Percentiles rank a stretch among this genome's conserved stretches.
These are phyloP conservation scores for Debaryomycetaceae sp. DNA, from an alignment of 1,139 yeast species.

Conservation along the genomic window DNA sequence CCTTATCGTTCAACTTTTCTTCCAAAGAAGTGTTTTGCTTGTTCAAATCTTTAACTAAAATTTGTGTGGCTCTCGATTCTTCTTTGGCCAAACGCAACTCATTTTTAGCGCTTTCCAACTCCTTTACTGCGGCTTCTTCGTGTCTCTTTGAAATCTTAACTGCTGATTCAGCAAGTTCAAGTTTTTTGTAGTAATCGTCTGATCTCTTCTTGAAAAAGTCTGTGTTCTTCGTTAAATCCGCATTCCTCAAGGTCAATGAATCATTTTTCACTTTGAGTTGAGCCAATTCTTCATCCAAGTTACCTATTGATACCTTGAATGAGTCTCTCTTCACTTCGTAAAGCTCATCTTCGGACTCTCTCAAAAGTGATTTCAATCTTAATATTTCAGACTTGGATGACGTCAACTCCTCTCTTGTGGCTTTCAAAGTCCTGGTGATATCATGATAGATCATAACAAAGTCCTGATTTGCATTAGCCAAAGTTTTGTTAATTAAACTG, in stretches of 20 bases:
- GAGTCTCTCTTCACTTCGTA: conserved; percentile 36
- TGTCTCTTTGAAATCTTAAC: conserved; percentile 60
- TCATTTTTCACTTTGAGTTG: conserved; percentile 50
- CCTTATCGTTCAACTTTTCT: conserved; percentile 56
- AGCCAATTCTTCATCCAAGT: conserved; percentile 43
- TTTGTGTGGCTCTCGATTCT: conserved; percentile 60
- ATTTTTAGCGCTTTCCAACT: conserved; percentile 53
- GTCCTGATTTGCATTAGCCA: conserved; percentile 39
- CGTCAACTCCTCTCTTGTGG: conserved; percentile 50
- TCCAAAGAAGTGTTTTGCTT: conserved; percentile 54
- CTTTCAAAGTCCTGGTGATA: conserved; percentile 46
- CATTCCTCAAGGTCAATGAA: conserved; percentile 46
- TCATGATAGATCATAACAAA: conserved; percentile 55
- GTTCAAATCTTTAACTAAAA: conserved; percentile 54
- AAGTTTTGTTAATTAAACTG: conserved; percentile 25
- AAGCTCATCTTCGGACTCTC: conserved; percentile 47
- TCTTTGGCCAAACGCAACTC: conserved; percentile 53
- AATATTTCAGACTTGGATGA: conserved; percentile 50
- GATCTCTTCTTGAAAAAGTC: conserved; percentile 69
- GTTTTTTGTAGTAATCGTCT: conserved; percentile 68
- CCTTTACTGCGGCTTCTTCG: conserved; percentile 54
- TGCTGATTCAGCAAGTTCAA: conserved; percentile 79
- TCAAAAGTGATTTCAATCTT: conserved; percentile 47
- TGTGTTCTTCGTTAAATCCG: conserved; percentile 51
- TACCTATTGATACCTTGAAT: conserved; percentile 33